Base-by-base conservation (phyloP, 179 eudicot genomes). In the Spergularia azorica region DNA sequence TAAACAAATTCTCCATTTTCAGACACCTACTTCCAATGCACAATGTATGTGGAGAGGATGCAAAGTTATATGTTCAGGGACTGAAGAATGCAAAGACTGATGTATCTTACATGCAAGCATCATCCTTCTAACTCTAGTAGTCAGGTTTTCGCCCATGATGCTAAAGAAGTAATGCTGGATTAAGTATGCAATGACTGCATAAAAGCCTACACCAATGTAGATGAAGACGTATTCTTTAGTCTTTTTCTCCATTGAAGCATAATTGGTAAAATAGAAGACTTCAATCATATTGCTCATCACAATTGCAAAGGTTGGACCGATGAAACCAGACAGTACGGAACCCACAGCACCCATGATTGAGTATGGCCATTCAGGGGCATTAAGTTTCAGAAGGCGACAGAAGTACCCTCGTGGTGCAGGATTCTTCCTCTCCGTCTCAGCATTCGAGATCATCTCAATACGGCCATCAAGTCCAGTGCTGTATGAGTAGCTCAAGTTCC, bases 231-330 rank as follows among this genome's bases (percentile, higher is more conserved):
- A 96, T 76, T 94, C 99, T 85, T 94, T 96, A 0, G 98, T 96
- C 85, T 96, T 96, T 73, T 95, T 88, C 63, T 96, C 99, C 99
- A 96, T 96, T 63, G 89, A 84, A 11, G 88, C 90, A 48, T 90
- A 87, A 70, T 96, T 87, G 9, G 16, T 72, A 71, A 87, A 96
- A 82, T 96, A 96, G 86, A 96, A 96, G 17, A 96, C 99, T 81
- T 96, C 99, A 32, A 96, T 96, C 99, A 96, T 96, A 59, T 96
- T 96, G 76, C 99, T 92, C 99, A 96, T 96, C 63, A 94, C 98
- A 63, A 96, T 94, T 0, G 99, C 99, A 70, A 96, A 96, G 8
- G 94, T 94, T 2, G 99, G 99, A 59, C 99, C 99, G 1, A 96
- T 96, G 75, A 96, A 96, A 18, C 99, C 99, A 1, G 99, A 96